A percentile compares a stretch with the other conserved stretches of the same genome.
phyloP scores from a whole-genome alignment of 2,329 filamentous ascomycete genomes.

The Fusarium sublunatum region DNA sequence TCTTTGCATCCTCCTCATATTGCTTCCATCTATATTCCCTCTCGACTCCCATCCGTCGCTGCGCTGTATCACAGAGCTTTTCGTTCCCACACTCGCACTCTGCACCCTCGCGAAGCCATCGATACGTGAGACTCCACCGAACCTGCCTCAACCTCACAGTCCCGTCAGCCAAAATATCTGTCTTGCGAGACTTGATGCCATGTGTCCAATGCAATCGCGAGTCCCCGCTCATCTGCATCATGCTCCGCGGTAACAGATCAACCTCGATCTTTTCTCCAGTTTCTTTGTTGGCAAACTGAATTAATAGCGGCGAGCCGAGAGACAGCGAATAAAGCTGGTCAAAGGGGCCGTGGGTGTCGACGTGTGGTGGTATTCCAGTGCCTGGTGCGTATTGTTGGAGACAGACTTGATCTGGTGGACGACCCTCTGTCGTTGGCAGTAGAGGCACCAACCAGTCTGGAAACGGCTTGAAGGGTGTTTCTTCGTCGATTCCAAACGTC shows the following conservation, averaged over 20 bases:
- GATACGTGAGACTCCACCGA: constrained; percentile 67
- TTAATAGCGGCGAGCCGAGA: constrained; percentile 56
- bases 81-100: constrained; percentile 63
- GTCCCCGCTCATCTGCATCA: constrained; percentile 64
- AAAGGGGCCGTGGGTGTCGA: constrained; percentile 64
- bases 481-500: constrained; percentile 65
- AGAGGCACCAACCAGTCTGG: constrained; percentile 63
- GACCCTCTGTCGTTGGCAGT: constrained; percentile 56
- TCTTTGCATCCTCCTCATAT: constrained; percentile 42
- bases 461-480: constrained; percentile 62
- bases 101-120: constrained; percentile 60
- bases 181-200: constrained; percentile 65
- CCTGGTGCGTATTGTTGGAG: constrained; percentile 70
- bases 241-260: constrained; percentile 60
- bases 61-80: constrained; percentile 63
- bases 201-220: constrained; percentile 67
- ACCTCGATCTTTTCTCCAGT: constrained; percentile 53
- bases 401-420: constrained; percentile 67
- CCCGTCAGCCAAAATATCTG: constrained; percentile 59
- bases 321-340: constrained; percentile 60
- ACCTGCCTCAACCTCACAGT: constrained; percentile 56
- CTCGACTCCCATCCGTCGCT: constrained; percentile 58
- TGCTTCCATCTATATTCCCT: constrained; percentile 63
- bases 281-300: constrained; percentile 55
- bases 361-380: constrained; percentile 69